Conservation (phyloP, 352 stramenopile genomes). For the Phytopythium sindhum region DNA sequence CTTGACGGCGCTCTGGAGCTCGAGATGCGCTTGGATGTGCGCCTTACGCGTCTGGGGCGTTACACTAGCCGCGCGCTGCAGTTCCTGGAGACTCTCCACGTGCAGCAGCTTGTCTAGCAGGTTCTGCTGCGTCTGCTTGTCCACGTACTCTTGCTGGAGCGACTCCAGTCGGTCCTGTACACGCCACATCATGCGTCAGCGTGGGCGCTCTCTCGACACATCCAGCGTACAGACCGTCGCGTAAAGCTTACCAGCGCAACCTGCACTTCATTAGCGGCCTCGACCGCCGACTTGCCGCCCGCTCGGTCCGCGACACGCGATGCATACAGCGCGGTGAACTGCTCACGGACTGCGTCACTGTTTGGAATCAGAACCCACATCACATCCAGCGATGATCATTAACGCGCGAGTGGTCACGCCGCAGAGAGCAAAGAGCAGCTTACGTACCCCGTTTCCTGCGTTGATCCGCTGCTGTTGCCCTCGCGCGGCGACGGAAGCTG, state of each 20-base stretch:
- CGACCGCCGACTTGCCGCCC: slow-evolving; percentile 21
- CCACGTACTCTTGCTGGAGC: slow-evolving; percentile 50
- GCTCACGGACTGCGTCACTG: slow-evolving; percentile 11
- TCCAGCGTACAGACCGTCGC: not conserved
- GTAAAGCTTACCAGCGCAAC: slow-evolving; percentile 17
- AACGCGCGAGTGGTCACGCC: not conserved
- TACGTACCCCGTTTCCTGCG: not conserved
- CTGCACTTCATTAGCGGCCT: slow-evolving; percentile 21
- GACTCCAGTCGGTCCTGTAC: slow-evolving; percentile 34
- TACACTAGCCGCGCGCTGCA: slow-evolving; percentile 20
- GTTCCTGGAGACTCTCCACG: slow-evolving; percentile 40
- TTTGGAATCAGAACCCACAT: not conserved
- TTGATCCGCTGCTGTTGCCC: not conserved
- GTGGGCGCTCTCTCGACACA: not conserved
- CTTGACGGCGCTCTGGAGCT: slow-evolving; percentile 37
- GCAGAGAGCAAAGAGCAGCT: not conserved
- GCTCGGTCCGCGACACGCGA: slow-evolving; percentile 31
- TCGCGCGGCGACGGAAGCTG: not conserved
- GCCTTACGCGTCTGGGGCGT: slow-evolving; percentile 14
- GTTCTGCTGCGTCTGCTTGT: slow-evolving; percentile 69
- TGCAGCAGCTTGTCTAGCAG: slow-evolving; percentile 71
- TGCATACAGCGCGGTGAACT: slow-evolving; percentile 47
- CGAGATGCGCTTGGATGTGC: slow-evolving; percentile 25
- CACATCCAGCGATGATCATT: not conserved
- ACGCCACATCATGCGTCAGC: not conserved